Evolutionary conservation across 352 stramenopile species (phyloP).

Genomic region (Paralagenidium karlingii): DNA sequence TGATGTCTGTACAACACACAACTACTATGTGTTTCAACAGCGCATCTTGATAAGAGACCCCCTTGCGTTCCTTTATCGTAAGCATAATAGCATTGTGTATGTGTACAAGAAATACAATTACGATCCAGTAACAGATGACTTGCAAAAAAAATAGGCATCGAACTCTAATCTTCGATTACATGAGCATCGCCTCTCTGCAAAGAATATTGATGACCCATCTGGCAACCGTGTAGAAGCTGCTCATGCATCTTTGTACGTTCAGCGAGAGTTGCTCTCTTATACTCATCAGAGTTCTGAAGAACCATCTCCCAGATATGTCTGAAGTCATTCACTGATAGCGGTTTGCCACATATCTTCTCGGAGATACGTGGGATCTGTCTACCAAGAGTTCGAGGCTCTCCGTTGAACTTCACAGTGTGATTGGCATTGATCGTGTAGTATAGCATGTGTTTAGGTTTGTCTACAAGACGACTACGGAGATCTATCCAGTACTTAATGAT

Average conservation of each 20-base stretch:
- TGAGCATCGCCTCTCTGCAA: no score
- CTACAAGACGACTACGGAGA: conserved; percentile 1
- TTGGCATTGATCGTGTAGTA: conserved; percentile 5
- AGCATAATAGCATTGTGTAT: no score
- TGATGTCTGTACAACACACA: no score
- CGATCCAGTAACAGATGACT: no score
- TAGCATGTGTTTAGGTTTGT: background rate
- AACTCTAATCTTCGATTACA: no score
- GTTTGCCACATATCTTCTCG: background rate
- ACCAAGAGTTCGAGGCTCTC: background rate
- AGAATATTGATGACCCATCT: no score
- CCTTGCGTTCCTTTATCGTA: no score
- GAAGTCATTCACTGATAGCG: background rate
- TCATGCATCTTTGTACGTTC: conserved; percentile 1
- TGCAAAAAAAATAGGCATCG: no score
- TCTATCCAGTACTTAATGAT: conserved; percentile 1
- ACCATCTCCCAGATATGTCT: conserved; percentile 3
- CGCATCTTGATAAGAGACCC: no score
- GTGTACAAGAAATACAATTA: no score
- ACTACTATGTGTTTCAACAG: no score
- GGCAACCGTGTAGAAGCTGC: background rate
- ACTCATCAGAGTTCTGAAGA: conserved; percentile 3
- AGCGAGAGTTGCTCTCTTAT: conserved; percentile 1
- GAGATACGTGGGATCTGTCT: background rate
- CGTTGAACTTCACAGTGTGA: background rate